Evolutionary conservation across 148 eudicot species (phyloP), one percentile per base, ranked within the genome.

Genomic region (Oxyria digyna): DNA sequence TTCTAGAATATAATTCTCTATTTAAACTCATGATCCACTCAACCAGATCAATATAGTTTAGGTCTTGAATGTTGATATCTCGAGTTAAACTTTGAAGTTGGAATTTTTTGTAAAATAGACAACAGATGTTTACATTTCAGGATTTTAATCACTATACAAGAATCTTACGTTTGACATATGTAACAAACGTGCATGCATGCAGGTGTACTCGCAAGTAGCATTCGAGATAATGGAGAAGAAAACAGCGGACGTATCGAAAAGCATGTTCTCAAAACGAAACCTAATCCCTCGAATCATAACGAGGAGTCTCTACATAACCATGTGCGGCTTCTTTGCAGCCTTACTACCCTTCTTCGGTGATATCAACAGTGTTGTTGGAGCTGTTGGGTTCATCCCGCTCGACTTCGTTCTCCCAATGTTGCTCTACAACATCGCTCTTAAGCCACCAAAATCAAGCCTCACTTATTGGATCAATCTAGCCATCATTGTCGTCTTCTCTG

Each of bases 191-290:
- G 9, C 9, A 18, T 20, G 23, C 9, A 23, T 24, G 24, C 82
- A 93, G 98, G 90, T 93, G 11, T 94, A 94, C 73, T 88, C 98
- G 15, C 98, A 94, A 88, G 98, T 94, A 42, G 95, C 96, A 3
- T 94, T 86, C 27, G 98, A 94, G 80, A 83, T 94, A 14, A 86
- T 94, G 91, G 98, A 94, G 78, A 86, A 84, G 83, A 88, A 87
- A 74, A 87, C 97, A 45, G 91, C 98, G 0, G 97, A 90, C 78
- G 76, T 78, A 76, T 81, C 66, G 8, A 81, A 85, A 76, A 91
- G 91, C 63, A 67, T 85, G 67, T 94, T 94, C 82, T 90, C 98
- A 4, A 90, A 72, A 75, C 74, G 98, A 70, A 94, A 94, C 81
- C 77, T 94, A 18, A 50, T 94, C 35, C 98, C 98, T 1, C 75